Evolutionary conservation across 768 basidiomycete genomes (phyloP).

Genomic region (Trametes maxima): DNA sequence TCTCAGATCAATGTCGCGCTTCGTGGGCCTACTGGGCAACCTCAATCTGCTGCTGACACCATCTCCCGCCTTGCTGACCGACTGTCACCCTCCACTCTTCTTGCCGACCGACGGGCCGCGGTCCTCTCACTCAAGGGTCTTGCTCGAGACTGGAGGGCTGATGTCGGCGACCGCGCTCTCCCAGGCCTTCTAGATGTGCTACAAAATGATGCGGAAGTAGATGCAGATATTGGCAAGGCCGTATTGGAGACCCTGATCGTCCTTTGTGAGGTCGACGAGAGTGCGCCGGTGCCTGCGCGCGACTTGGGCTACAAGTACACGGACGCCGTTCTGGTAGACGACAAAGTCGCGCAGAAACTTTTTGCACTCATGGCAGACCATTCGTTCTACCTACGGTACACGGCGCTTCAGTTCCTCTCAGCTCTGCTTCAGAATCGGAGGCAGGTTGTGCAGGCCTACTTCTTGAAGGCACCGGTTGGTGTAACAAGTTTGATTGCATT

Average conservation of each 20-base stretch:
- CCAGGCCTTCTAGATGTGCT: conserved; percentile 79
- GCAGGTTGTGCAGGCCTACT: conserved; percentile 84
- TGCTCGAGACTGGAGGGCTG: conserved; percentile 85
- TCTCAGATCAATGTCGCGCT: conserved; percentile 85
- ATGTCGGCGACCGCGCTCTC: conserved; percentile 81
- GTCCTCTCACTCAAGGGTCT: conserved; percentile 95
- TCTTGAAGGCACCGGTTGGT: conserved; percentile 82
- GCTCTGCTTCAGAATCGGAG: conserved; percentile 82
- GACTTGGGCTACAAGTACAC: conserved; percentile 86
- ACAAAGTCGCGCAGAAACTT: conserved; percentile 72
- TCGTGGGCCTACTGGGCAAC: conserved; percentile 78
- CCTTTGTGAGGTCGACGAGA: conserved; percentile 81
- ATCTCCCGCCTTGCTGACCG: conserved; percentile 88
- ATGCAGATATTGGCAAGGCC: conserved; percentile 91
- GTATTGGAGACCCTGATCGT: conserved; percentile 85
- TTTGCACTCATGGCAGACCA: conserved; percentile 77
- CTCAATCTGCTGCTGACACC: conserved; percentile 83
- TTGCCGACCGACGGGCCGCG: conserved; percentile 90
- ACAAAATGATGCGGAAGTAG: conserved; percentile 86
- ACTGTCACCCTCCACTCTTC: conserved; percentile 84
- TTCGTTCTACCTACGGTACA: conserved; percentile 83
- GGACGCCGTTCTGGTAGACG: conserved; percentile 72
- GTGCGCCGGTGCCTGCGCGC: conserved; percentile 42
- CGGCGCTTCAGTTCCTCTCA: conserved; percentile 79
- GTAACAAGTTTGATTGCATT: conserved; percentile 70